Evolutionary conservation across 257 asterid species (phyloP).

Genomic region (Salvia rosmarinus): DNA sequence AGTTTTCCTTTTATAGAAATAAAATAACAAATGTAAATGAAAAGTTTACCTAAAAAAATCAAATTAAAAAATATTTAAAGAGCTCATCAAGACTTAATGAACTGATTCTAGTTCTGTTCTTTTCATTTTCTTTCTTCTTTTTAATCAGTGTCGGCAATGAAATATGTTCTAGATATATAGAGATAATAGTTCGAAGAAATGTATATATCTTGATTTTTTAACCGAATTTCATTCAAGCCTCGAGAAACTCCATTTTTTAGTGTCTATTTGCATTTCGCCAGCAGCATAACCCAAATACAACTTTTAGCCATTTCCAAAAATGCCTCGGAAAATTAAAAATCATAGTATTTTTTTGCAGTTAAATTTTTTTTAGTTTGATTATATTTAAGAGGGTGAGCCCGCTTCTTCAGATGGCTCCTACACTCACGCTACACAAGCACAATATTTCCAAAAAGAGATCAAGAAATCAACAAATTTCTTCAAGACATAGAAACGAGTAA

Average conservation of each 20-base stretch:
- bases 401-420: slow-evolving; percentile 53
- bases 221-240: no score
- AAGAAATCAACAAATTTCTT: slow-evolving; percentile 9
- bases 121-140: no score
- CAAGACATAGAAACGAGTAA: background rate
- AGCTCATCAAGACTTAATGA: background rate
- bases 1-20: background rate
- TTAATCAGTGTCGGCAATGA: no score
- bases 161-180: no score
- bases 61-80: background rate
- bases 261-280: background rate
- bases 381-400: slow-evolving; percentile 29
- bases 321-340: slow-evolving; percentile 3
- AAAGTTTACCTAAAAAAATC: background rate
- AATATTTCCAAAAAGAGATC: background rate
- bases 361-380: background rate
- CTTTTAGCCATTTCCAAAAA: background rate
- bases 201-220: no score
- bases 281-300: background rate
- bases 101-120: background rate
- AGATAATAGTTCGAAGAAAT: no score
- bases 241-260: no score
- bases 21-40: background rate
- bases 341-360: background rate
- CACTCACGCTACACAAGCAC: slow-evolving; percentile 38